Base-by-base conservation (phyloP, 2,329 filamentous ascomycete genomes). In the Penicillium sp. region DNA sequence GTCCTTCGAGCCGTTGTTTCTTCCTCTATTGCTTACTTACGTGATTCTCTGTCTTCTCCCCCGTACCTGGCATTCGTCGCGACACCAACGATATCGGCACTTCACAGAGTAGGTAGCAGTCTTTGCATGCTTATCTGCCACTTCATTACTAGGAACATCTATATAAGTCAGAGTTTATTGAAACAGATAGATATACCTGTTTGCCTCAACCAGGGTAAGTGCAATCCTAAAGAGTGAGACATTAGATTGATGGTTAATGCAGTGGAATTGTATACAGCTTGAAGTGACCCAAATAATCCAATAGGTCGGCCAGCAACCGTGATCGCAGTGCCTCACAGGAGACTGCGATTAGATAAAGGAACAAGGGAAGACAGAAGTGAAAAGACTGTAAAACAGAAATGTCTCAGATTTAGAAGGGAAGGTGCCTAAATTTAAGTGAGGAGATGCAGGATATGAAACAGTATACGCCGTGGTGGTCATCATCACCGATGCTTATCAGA, bases 401-500 rank as follows among this genome's bases (percentile, higher is more conserved):
- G 18, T 37, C 32, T 37, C 33, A 4, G 33, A 5, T 32, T 20
- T 12, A 3, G 18, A 20, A 20, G 7, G 33, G 18, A 37, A 20
- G 8, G 13, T 41, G 12, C n/a, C 24, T 29, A 49, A 39, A 35
- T 38, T 25, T 42, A 31, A 28, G 27, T 35, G 29, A 39, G 33
- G 23, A 57, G 40, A 54, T 57, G 50, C 52, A 54, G 31, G 10
- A 42, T 48, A 50, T 25, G 32, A 46, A 25, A 57, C 25, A 53
- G 42, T 54, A 49, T 51, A 61, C 58, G 58, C 58, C 57, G 45
- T 54, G 52, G 54, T 56, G 45, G 47, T 54, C 42, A 40, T 47
- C 18, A 42, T 45, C 57, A 60, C 52, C 53, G 39, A 60, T 59
- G 58, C 55, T 60, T 54, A 46, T 56, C 44, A 46, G 40, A 56